Conservation (phyloP, 192 early-diverging fungal genomes). For the Irineochytrium annulatum region DNA sequence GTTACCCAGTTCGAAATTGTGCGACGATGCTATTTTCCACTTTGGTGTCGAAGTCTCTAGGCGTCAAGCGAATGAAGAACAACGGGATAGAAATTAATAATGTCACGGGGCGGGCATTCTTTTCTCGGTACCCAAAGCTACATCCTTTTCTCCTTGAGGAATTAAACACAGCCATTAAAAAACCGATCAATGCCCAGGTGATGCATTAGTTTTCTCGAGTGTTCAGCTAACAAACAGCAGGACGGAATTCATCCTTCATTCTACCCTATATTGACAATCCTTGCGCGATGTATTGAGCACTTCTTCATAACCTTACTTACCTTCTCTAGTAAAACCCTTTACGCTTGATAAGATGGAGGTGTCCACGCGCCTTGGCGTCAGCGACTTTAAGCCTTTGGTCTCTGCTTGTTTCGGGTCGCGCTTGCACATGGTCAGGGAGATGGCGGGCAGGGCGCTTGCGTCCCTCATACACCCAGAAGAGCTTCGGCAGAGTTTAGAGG, state of each 20-base stretch:
- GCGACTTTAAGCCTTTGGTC: slow-evolving; percentile 36
- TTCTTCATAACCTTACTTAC: slow-evolving; percentile 2
- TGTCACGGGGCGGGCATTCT: slow-evolving; percentile 85
- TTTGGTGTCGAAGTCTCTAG: slow-evolving; percentile 77
- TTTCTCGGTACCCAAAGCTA: slow-evolving; percentile 78
- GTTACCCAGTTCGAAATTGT: slow-evolving; percentile 92
- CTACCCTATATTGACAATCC: slow-evolving; percentile 83
- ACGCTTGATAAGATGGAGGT: neutral
- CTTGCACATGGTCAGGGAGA: slow-evolving; percentile 72
- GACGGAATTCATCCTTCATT: slow-evolving; percentile 75
- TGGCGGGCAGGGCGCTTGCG: slow-evolving; percentile 76
- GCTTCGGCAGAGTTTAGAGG: slow-evolving; percentile 46
- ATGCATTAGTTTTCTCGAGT: neutral
- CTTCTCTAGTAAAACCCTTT: neutral
- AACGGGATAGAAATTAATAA: slow-evolving; percentile 68
- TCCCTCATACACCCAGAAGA: slow-evolving; percentile 67
- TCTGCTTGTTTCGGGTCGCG: slow-evolving; percentile 25
- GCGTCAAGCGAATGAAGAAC: slow-evolving; percentile 71
- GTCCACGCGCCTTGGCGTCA: slow-evolving; percentile 26
- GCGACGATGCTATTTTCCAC: slow-evolving; percentile 90
- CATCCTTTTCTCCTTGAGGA: slow-evolving; percentile 73
- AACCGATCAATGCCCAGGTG: slow-evolving; percentile 36
- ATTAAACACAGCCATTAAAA: slow-evolving; percentile 64
- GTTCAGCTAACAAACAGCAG: slow-evolving; percentile 2
- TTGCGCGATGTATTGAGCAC: slow-evolving; percentile 65